phyloP scores from a whole-genome alignment of 2,329 filamentous ascomycete species.

The Tolypocladium paradoxum region DNA sequence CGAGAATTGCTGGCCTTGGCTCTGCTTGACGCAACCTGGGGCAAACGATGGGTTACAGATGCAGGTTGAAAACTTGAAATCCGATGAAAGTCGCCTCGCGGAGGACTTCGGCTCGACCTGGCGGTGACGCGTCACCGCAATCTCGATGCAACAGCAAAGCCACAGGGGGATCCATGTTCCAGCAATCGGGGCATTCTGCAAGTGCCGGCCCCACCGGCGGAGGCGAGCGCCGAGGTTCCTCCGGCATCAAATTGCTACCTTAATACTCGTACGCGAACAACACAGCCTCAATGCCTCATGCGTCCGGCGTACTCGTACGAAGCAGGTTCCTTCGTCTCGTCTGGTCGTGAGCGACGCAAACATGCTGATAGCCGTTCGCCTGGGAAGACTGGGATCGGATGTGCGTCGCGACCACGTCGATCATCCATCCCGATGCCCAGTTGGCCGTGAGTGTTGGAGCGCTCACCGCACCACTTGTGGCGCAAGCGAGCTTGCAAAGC shows the following conservation, averaged over 20 bases:
- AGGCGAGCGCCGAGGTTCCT: neutral
- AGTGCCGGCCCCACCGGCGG: neutral
- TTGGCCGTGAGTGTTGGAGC: too few species aligned
- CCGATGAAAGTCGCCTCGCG: neutral
- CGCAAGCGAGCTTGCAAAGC: too few species aligned
- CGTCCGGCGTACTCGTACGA: neutral
- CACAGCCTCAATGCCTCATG: too few species aligned
- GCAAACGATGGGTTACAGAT: too few species aligned
- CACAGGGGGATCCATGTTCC: too few species aligned
- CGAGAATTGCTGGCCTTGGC: too few species aligned
- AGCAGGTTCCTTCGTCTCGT: neutral
- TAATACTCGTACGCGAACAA: neutral
- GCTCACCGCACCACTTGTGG: too few species aligned
- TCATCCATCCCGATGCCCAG: neutral
- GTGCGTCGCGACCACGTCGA: neutral
- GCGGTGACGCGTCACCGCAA: neutral
- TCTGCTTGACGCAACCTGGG: too few species aligned
- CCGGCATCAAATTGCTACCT: neutral
- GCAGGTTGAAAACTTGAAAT: too few species aligned
- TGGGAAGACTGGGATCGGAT: neutral
- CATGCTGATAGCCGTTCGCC: neutral
- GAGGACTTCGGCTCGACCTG: neutral
- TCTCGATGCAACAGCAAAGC: neutral
- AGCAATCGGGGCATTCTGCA: too few species aligned
- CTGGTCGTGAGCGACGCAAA: neutral